These are phyloP conservation scores for Petunia axillaris DNA, from an alignment of 257 asterid species.

Conservation along the genomic window DNA sequence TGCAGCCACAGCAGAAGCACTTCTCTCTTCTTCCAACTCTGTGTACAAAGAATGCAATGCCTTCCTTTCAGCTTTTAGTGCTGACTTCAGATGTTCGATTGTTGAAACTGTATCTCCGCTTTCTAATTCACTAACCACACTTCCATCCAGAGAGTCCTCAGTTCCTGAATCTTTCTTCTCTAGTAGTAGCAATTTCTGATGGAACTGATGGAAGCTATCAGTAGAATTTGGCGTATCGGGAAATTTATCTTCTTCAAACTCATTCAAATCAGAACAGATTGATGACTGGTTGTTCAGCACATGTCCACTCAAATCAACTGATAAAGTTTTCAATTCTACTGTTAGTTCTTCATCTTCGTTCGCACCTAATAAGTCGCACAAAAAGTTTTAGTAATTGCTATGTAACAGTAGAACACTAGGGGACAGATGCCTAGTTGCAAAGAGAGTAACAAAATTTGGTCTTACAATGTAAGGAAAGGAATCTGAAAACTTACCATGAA, in stretches of 20 bases:
- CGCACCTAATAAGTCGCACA: constrained; percentile 40
- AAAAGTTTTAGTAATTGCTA: neutral
- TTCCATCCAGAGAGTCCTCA: constrained; percentile 84
- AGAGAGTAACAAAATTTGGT: neutral
- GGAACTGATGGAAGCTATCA: constrained; percentile 58
- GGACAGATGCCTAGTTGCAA: neutral
- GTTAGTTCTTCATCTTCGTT: constrained; percentile 46
- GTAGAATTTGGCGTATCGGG: constrained; percentile 77
- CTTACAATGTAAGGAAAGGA: neutral
- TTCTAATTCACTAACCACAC: constrained; percentile 77
- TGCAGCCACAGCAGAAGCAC: constrained; percentile 92
- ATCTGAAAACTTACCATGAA: constrained; percentile 49
- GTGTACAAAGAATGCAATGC: constrained; percentile 68
- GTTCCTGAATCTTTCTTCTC: constrained; percentile 72
- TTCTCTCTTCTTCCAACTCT: constrained; percentile 90
- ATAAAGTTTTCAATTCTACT: constrained; percentile 44
- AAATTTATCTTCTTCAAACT: constrained; percentile 66
- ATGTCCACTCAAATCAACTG: constrained; percentile 43
- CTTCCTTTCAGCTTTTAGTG: constrained; percentile 65
- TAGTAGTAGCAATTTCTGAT: constrained; percentile 55
- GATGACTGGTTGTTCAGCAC: constrained; percentile 32
- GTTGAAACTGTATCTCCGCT: constrained; percentile 60
- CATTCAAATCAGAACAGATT: constrained; percentile 46
- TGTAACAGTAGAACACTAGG: neutral
- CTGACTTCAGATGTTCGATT: constrained; percentile 60